These are phyloP conservation scores for Chaetomiaceae sp. DNA, from an alignment of 2,329 filamentous ascomycete species.

Conservation along the genomic window DNA sequence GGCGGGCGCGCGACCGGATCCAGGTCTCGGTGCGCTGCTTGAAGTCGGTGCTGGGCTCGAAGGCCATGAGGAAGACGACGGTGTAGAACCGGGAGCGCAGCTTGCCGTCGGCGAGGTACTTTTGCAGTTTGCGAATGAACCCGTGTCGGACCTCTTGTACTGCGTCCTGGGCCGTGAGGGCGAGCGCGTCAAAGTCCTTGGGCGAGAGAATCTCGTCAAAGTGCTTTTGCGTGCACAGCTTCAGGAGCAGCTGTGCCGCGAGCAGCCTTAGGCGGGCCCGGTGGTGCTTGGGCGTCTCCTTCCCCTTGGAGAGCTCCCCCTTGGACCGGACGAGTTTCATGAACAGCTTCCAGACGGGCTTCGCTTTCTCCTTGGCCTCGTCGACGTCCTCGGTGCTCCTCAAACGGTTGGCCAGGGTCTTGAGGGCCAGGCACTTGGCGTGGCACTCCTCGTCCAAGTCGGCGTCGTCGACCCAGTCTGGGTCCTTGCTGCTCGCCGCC, in stretches of 20 bases:
- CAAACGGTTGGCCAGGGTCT: slow-evolving; percentile 80
- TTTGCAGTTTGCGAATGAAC: slow-evolving; percentile 84
- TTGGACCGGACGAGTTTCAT: slow-evolving; percentile 69
- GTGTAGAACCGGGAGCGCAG: slow-evolving; percentile 78
- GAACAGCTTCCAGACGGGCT: slow-evolving; percentile 72
- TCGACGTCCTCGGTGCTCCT: slow-evolving; percentile 54
- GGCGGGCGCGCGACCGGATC: slow-evolving; percentile 74
- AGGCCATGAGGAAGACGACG: slow-evolving; percentile 84
- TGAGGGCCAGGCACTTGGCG: slow-evolving; percentile 79
- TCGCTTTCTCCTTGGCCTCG: slow-evolving; percentile 55
- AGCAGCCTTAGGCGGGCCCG: slow-evolving; percentile 75
- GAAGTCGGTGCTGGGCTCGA: slow-evolving; percentile 73
- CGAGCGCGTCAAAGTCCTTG: slow-evolving; percentile 73
- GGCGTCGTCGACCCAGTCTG: slow-evolving; percentile 63
- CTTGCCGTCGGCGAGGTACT: slow-evolving; percentile 72
- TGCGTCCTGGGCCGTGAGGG: slow-evolving; percentile 75
- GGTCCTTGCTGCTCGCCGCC: slow-evolving; percentile 52
- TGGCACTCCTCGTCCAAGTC: slow-evolving; percentile 74
- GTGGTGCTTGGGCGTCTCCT: slow-evolving; percentile 72
- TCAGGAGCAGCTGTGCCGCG: slow-evolving; percentile 76
- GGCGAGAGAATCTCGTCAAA: slow-evolving; percentile 73
- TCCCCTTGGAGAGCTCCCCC: slow-evolving; percentile 74
- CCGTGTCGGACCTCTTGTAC: slow-evolving; percentile 67
- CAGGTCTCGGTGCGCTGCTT: slow-evolving; percentile 77
- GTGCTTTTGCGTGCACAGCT: slow-evolving; percentile 71